These are phyloP conservation scores for Arthroderma sp. DNA, from an alignment of 2,329 filamentous ascomycete genomes.

Conservation along the genomic window DNA sequence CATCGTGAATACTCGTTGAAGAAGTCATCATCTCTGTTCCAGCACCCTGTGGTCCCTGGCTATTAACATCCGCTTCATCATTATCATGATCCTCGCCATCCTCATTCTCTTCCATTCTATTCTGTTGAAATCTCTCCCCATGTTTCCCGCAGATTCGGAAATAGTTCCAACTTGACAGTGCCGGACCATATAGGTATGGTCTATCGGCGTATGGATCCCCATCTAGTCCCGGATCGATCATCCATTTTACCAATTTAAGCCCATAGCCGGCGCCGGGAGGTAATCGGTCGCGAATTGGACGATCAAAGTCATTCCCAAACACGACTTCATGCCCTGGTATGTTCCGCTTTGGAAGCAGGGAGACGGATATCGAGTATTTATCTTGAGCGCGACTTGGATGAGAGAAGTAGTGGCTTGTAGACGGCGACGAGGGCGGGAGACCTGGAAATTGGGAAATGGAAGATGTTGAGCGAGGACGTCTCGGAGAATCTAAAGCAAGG, in stretches of 20 bases:
- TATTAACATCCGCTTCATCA: not conserved
- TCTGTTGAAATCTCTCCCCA: constrained; percentile 16
- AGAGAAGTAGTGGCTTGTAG: constrained; percentile 64
- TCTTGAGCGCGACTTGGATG: constrained; percentile 56
- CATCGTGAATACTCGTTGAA: constrained; percentile 32
- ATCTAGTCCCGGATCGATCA: constrained; percentile 79
- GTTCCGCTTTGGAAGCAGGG: constrained; percentile 56
- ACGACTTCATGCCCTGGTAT: constrained; percentile 63
- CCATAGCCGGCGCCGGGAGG: constrained; percentile 78
- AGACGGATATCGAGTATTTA: constrained; percentile 73
- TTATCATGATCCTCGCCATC: not conserved
- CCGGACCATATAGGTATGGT: constrained; percentile 75
- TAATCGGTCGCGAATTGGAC: constrained; percentile 71
- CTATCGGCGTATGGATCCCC: constrained; percentile 78
- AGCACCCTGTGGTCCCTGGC: not conserved
- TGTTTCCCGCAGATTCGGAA: constrained; percentile 49
- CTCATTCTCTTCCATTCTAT: constrained; percentile 14
- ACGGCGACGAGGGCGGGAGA: constrained; percentile 49
- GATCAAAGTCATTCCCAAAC: constrained; percentile 92
- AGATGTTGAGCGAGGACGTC: not conserved
- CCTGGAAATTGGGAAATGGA: not conserved
- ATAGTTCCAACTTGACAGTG: constrained; percentile 66
- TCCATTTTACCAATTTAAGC: constrained; percentile 75
- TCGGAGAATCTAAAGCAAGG: not conserved
- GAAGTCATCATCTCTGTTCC: constrained; percentile 9